phyloP scores from a whole-genome alignment of 1,284 basidiomycete genomes.

The Coniophora puteana region DNA sequence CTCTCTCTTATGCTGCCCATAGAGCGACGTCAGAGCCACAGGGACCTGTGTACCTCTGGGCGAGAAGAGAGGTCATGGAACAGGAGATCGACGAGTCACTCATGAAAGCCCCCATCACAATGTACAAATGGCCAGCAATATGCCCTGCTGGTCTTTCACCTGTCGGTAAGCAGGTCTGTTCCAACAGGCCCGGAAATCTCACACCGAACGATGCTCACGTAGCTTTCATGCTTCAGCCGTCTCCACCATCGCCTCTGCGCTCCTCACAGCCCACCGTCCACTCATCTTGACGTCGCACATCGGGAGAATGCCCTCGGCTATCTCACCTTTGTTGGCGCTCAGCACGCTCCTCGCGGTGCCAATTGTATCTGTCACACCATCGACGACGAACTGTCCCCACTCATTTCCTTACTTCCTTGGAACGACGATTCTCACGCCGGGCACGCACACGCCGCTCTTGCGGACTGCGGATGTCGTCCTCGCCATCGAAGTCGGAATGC shows the following conservation, averaged over 20 bases:
- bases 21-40: slow-evolving; percentile 64
- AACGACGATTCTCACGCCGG: slow-evolving; percentile 39
- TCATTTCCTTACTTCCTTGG: slow-evolving; percentile 55
- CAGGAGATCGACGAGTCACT: slow-evolving; percentile 46
- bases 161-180: slow-evolving; percentile 41
- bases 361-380: slow-evolving; percentile 47
- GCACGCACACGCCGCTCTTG: slow-evolving; percentile 43
- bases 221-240: slow-evolving; percentile 30
- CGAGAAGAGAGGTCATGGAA: slow-evolving; percentile 64
- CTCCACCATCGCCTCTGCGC: slow-evolving; percentile 41
- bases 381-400: slow-evolving; percentile 50
- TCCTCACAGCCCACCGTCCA: slow-evolving; percentile 48
- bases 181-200: too few species aligned
- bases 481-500: slow-evolving; percentile 59
- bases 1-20: slow-evolving; percentile 2
- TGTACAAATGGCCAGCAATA: slow-evolving; percentile 46
- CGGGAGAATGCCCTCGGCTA: slow-evolving; percentile 51
- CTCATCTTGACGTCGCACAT: slow-evolving; percentile 63
- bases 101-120: slow-evolving; percentile 27
- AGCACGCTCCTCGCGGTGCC: slow-evolving; percentile 52
- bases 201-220: not conserved
- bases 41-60: slow-evolving; percentile 73
- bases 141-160: slow-evolving; percentile 46
- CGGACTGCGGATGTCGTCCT: slow-evolving; percentile 57
- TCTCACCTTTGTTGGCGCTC: slow-evolving; percentile 43